Evolutionary conservation across 164 flowering plant species (phyloP).

Genomic region (Umbilicus rupestris): DNA sequence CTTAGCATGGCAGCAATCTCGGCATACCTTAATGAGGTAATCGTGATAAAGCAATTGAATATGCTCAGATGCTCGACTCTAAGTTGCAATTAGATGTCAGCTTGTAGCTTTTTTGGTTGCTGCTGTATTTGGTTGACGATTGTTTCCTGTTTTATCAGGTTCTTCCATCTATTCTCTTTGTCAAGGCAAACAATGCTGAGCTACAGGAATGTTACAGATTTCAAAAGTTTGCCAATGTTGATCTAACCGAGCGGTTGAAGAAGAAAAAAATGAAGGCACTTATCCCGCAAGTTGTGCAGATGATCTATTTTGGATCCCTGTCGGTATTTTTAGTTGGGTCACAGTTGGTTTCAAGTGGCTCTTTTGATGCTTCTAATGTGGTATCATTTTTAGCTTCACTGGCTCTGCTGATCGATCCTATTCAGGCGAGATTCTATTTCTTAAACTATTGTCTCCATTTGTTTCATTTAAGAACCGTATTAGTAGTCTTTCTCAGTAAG

Average conservation of each 20-base stretch:
- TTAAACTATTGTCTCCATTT: neutral
- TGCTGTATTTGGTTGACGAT: neutral
- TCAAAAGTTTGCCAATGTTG: conserved; percentile 55
- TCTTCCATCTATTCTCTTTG: conserved; percentile 70
- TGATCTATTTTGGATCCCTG: conserved; percentile 50
- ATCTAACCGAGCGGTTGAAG: conserved; percentile 34
- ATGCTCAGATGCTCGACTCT: neutral
- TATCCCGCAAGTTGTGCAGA: conserved; percentile 69
- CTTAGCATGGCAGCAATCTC: conserved; percentile 62
- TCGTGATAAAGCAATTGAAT: neutral
- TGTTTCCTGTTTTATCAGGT: conserved; percentile 35
- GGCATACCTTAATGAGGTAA: conserved; percentile 86
- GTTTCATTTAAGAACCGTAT: neutral
- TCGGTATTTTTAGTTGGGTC: conserved; percentile 43
- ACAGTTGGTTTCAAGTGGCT: conserved; percentile 46
- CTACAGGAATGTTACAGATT: conserved; percentile 57
- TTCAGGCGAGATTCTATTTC: conserved; percentile 44
- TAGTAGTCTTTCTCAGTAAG: neutral
- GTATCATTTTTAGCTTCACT: conserved; percentile 73
- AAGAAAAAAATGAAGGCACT: conserved; percentile 88
- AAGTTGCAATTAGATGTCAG: too few relatives aligned
- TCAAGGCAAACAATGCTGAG: conserved; percentile 83
- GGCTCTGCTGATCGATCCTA: conserved; percentile 68
- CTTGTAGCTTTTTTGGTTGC: neutral
- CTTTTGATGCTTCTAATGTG: conserved; percentile 40